These are phyloP conservation scores for Gymnopilus junonius DNA, from an alignment of 768 basidiomycete species.

Conservation along the genomic window DNA sequence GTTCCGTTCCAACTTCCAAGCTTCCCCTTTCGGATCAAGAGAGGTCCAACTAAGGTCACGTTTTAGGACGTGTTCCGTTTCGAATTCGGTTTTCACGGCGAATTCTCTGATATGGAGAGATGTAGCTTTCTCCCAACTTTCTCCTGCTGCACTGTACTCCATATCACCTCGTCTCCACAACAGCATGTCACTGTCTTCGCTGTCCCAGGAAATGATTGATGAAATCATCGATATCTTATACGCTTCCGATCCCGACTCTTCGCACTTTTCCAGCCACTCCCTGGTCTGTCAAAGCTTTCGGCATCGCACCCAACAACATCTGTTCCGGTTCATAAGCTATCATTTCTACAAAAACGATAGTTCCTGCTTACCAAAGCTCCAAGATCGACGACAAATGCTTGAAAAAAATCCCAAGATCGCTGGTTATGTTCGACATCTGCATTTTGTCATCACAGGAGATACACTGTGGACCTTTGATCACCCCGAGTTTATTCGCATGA, in stretches of 20 bases:
- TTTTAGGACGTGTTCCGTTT: no score
- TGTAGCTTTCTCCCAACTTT: no score
- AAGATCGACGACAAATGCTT: neutral
- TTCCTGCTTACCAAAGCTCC: neutral
- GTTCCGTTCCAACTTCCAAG: no score
- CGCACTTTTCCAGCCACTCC: neutral
- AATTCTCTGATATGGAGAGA: no score
- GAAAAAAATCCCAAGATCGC: neutral
- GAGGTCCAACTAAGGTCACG: no score
- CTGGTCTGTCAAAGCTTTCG: neutral
- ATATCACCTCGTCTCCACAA: no score
- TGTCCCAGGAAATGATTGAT: neutral
- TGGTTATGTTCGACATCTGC: neutral
- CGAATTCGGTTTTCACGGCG: no score
- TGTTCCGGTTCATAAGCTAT: neutral
- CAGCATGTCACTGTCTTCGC: neutral
- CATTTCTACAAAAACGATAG: neutral
- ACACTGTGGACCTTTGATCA: neutral
- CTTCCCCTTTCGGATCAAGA: no score
- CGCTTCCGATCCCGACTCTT: neutral
- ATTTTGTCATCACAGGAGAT: neutral
- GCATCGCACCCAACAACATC: neutral
- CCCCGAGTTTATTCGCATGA: neutral
- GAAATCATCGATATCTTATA: neutral
- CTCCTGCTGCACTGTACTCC: no score